Percentiles rank a stretch among this genome's conserved stretches.
Conservation (phyloP, 768 basidiomycete species). For the Macrocybe gigantea region DNA sequence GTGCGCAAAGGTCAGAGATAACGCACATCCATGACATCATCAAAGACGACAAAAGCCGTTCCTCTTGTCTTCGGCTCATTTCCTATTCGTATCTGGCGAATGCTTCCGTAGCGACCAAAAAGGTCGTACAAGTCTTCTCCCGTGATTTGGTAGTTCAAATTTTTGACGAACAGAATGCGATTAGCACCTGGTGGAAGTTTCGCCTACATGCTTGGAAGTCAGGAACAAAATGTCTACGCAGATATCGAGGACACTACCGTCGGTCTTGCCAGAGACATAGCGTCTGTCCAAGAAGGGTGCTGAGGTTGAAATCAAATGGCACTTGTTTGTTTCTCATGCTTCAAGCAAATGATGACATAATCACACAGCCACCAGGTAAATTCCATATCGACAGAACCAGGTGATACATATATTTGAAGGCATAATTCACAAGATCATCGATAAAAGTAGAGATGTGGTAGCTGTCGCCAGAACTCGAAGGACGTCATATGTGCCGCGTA, state of each 20-base stretch:
- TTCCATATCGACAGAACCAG: no score
- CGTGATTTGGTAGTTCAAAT: constrained; percentile 87
- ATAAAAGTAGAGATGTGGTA: background rate
- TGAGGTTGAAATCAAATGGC: background rate
- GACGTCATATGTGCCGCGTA: no score
- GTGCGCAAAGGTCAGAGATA: background rate
- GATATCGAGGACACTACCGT: constrained; percentile 38
- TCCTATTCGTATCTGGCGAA: constrained; percentile 92
- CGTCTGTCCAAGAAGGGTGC: background rate
- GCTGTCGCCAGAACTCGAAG: background rate
- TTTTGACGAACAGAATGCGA: constrained; percentile 89
- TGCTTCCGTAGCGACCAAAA: constrained; percentile 95
- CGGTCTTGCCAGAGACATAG: constrained; percentile 67
- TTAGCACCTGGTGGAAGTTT: constrained; percentile 92
- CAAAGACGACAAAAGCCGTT: constrained; percentile 94
- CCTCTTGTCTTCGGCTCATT: constrained; percentile 90
- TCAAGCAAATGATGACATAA: no score
- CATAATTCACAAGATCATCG: no score
- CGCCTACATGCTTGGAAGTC: constrained; percentile 35
- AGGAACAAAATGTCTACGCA: background rate
- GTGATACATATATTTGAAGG: no score
- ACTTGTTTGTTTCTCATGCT: no score
- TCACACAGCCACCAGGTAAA: no score
- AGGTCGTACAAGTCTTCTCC: constrained; percentile 95
- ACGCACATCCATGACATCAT: constrained; percentile 92